A percentile compares a stretch with the other conserved stretches of the same genome.
Evolutionary conservation across 208 protist genomes (phyloP).

Genomic region (Trypanosoma caninum): DNA sequence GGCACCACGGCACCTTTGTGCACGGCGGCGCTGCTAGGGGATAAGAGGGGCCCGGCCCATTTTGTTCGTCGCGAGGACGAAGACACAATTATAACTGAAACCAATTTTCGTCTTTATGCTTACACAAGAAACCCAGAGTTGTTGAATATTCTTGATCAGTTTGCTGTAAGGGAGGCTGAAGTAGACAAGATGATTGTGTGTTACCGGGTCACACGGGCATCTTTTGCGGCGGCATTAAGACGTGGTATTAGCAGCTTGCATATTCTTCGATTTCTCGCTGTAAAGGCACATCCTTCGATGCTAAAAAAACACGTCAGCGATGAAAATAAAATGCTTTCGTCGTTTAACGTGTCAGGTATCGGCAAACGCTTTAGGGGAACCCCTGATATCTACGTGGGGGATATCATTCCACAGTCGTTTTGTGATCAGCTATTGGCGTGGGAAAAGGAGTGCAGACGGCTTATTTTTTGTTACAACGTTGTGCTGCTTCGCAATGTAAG

Average conservation of each 20-base stretch:
- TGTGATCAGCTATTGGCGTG: slow-evolving; percentile 88
- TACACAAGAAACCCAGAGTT: slow-evolving; percentile 77
- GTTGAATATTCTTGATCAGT: slow-evolving; percentile 79
- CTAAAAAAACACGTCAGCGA: slow-evolving; percentile 32
- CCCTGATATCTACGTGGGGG: slow-evolving; percentile 6
- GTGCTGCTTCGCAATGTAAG: slow-evolving; percentile 72
- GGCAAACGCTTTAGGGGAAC: slow-evolving; percentile 2
- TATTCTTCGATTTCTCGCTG: slow-evolving; percentile 78
- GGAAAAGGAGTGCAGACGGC: slow-evolving; percentile 81
- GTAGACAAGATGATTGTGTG: slow-evolving; percentile 66
- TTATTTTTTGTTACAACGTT: slow-evolving; percentile 65
- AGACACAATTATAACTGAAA: slow-evolving; percentile 91
- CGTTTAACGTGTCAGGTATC: neutral
- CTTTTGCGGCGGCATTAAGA: slow-evolving; percentile 66
- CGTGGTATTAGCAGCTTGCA: slow-evolving; percentile 74
- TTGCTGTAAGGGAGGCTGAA: slow-evolving; percentile 65
- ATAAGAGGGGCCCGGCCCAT: neutral
- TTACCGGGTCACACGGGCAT: slow-evolving; percentile 79
- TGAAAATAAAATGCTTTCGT: neutral
- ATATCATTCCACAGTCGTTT: slow-evolving; percentile 82
- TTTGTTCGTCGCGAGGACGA: slow-evolving; percentile 72
- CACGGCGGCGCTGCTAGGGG: slow-evolving; percentile 40
- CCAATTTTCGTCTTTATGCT: slow-evolving; percentile 89
- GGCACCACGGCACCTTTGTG: slow-evolving; percentile 62
- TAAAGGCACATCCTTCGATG: slow-evolving; percentile 88